Evolutionary conservation across 1,284 basidiomycete species (phyloP).

Genomic region (Cutaneotrichosporon sp.): DNA sequence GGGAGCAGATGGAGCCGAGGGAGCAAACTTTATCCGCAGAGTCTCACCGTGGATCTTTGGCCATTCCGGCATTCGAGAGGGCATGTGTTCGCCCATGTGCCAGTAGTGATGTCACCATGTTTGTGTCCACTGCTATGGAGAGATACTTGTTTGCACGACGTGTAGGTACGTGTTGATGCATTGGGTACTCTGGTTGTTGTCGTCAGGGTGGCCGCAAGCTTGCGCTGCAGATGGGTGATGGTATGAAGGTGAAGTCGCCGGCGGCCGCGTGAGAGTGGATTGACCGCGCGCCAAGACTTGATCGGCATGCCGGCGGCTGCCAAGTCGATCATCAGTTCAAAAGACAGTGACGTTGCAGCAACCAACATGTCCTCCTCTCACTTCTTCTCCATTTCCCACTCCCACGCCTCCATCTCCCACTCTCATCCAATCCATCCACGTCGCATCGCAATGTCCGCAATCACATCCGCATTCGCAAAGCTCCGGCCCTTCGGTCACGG

Average conservation of each 20-base stretch:
- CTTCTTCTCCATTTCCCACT: background rate
- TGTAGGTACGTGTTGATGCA: too few relatives aligned
- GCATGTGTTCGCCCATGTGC: background rate
- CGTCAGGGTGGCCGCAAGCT: too few relatives aligned
- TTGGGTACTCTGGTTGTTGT: too few relatives aligned
- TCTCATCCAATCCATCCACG: background rate
- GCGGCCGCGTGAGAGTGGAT: too few relatives aligned
- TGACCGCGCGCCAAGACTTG: too few relatives aligned
- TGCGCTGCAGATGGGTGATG: too few relatives aligned
- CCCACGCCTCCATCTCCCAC: background rate
- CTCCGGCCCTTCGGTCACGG: background rate
- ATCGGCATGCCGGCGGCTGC: background rate
- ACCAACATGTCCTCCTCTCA: background rate
- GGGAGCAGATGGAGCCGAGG: background rate
- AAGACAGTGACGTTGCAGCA: background rate
- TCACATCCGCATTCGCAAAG: conserved; percentile 1
- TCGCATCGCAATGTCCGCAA: background rate
- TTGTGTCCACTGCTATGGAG: too few relatives aligned
- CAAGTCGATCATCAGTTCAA: background rate
- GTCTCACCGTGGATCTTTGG: background rate
- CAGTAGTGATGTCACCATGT: background rate
- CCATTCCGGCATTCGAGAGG: too few relatives aligned
- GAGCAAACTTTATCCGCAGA: background rate
- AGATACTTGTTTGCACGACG: too few relatives aligned
- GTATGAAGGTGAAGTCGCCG: too few relatives aligned